Conservation (phyloP, 768 basidiomycete species). For the Sarcodon sp. region DNA sequence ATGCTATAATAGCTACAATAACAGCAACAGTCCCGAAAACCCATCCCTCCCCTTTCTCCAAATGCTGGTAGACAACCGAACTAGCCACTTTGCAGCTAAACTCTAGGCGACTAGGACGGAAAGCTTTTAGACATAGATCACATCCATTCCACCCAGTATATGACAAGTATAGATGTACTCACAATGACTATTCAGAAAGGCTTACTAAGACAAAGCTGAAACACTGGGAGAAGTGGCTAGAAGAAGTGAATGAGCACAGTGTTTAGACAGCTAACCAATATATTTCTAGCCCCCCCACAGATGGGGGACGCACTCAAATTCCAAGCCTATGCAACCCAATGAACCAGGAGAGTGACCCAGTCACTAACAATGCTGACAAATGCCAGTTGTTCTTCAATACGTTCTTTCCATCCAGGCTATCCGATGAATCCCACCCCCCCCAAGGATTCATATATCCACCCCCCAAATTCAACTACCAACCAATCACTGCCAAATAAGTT, state of each 20-base stretch:
- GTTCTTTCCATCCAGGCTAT: no score
- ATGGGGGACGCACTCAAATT: conserved; percentile 7
- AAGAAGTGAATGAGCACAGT: conserved; percentile 2
- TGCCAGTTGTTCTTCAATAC: no score
- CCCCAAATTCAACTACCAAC: no score
- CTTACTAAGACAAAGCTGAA: conserved; percentile 11
- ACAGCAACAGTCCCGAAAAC: conserved; percentile 8
- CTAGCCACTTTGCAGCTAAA: conserved; percentile 11
- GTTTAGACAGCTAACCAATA: conserved; percentile 11
- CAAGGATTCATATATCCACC: no score
- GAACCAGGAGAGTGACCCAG: no score
- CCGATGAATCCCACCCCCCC: no score
- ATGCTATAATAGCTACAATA: conserved; percentile 9
- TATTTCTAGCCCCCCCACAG: not conserved
- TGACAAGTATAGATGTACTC: conserved; percentile 3
- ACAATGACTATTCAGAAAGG: conserved; percentile 5
- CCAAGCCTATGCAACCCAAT: no score
- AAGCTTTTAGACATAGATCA: conserved; percentile 3
- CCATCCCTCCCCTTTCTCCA: conserved; percentile 11
- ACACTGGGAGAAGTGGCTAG: conserved; percentile 14
- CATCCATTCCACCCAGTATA: conserved; percentile 5
- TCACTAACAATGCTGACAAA: no score
- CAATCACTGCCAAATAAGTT: no score
- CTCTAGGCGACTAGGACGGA: conserved; percentile 6
- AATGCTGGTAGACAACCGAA: conserved; percentile 21